Base-by-base conservation (phyloP, 139 green algal genomes). In the Klebsormidium nitens region DNA sequence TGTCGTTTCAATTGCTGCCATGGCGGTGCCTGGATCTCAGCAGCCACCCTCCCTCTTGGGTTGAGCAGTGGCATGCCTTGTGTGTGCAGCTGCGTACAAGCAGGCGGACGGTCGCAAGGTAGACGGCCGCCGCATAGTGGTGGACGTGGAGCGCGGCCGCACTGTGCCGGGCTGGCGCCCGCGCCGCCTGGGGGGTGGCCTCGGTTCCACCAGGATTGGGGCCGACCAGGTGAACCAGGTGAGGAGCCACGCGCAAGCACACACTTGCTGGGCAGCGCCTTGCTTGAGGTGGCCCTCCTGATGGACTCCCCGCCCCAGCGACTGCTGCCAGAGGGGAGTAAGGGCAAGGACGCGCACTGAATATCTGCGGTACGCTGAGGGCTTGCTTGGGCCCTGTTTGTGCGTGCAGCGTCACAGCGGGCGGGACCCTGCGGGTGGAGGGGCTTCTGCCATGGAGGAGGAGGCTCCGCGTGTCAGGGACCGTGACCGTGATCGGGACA, bases 121-220 rank as follows among this genome's bases (percentile, higher is more conserved):
- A 26, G 78, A 86, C 35, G 81, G 74, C 14, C 63, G 63, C 23
- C 61, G 78, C 1, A 61, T 86, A 31, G n/a, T 85, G 26, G 81
- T 86, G 23, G 81, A 86, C 32, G 81, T 83, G 29, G 81, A 86
- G 60, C 42, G 81, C 8, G 81, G 68, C 34, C 81, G 81, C 52
- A 86, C 79, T 28, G 75, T 85, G 49, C 59, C 73, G 6, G 60
- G 74, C 57, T 86, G 79, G 79, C 68, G 58, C 17, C 81, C 81
- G 34, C 47, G 74, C 29, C 73, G 81, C 17, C 75, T 86, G 17
- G 79, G 73, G 1, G 78, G 81, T 42, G 78, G 81, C 8, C 39
- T 86, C 14, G 78, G 81, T 4, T 52, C 64, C 3, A 81, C 67
- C 1, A 58, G 71, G 32, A 72, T 74, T 50, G 70, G 70, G 36